Conservation (phyloP, 1,139 yeast species). For the Lodderomyces elongisporus region DNA sequence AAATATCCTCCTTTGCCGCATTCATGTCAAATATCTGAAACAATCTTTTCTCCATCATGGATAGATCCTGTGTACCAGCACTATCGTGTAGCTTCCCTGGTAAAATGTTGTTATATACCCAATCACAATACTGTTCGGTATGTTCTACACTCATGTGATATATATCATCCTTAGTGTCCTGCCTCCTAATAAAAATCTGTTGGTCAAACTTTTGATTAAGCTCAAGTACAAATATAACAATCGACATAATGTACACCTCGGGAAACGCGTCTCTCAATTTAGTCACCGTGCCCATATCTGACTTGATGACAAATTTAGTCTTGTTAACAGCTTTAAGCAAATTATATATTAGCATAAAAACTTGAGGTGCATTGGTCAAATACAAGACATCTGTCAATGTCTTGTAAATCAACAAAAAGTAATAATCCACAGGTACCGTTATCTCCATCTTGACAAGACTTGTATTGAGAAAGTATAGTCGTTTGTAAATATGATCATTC, state of each 20-base stretch:
- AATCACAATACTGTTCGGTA: constrained; percentile 35
- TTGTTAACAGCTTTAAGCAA: background rate
- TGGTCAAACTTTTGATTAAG: constrained; percentile 14
- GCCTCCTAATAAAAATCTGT: background rate
- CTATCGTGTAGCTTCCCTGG: constrained; percentile 17
- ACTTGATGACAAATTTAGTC: constrained; percentile 3
- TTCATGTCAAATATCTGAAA: constrained; percentile 25
- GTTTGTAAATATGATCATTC: constrained; percentile 21
- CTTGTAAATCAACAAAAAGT: constrained; percentile 32
- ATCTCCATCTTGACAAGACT: constrained; percentile 1
- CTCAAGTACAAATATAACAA: constrained; percentile 23
- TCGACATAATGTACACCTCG: constrained; percentile 24
- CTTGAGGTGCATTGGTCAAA: constrained; percentile 29
- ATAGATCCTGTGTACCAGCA: constrained; percentile 14
- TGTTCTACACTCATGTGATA: constrained; percentile 37
- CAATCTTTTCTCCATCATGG: constrained; percentile 32
- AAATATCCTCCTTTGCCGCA: background rate
- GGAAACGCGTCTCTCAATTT: constrained; percentile 17
- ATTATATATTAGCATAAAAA: constrained; percentile 15
- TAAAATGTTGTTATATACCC: constrained; percentile 33
- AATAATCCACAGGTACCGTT: constrained; percentile 20
- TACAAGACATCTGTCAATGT: constrained; percentile 22
- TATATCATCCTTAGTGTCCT: constrained; percentile 16
- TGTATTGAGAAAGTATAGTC: constrained; percentile 1
- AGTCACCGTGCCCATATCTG: background rate